Conservation (phyloP, 768 basidiomycete species). For the Pulveroboletus sp. region DNA sequence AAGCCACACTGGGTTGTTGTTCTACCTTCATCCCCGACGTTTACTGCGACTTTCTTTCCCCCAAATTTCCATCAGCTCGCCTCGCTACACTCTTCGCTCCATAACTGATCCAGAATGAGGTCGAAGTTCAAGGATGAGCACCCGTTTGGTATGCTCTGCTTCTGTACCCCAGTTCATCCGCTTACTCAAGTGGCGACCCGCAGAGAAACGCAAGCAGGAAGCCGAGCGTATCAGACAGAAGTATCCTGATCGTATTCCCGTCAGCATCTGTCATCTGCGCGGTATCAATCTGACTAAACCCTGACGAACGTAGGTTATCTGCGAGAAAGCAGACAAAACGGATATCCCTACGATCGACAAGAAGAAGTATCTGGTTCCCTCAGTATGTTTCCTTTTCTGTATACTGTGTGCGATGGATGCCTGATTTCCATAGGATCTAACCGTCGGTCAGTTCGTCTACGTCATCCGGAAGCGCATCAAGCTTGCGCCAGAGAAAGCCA, state of each 20-base stretch:
- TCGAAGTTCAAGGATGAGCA: constrained; percentile 99
- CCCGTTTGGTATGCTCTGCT: constrained; percentile 72
- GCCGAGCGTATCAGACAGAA: constrained; percentile 98
- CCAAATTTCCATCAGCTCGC: constrained; percentile 6
- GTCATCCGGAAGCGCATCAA: constrained; percentile 99
- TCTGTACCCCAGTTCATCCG: constrained; percentile 32
- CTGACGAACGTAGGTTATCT: constrained; percentile 78
- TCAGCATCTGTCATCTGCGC: constrained; percentile 37
- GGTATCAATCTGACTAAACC: constrained; percentile 1
- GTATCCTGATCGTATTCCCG: constrained; percentile 97
- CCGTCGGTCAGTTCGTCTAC: constrained; percentile 98
- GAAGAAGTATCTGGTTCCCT: constrained; percentile 99
- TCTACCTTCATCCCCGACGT: constrained; percentile 23
- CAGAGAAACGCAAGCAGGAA: constrained; percentile 99
- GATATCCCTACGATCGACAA: constrained; percentile 99
- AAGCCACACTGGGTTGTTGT: constrained; percentile 24
- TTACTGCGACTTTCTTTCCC: constrained; percentile 21
- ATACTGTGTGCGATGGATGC: constrained; percentile 17
- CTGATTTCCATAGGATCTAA: constrained; percentile 68
- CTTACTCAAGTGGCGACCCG: constrained; percentile 14
- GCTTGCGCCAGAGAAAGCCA: constrained; percentile 98
- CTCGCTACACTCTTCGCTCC: constrained; percentile 1
- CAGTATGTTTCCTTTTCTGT: constrained; percentile 49
- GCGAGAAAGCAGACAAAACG: constrained; percentile 97
- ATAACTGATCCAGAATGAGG: constrained; percentile 51